These are phyloP conservation scores for Serendipita sp. DNA, from an alignment of 768 basidiomycete genomes.

Conservation along the genomic window DNA sequence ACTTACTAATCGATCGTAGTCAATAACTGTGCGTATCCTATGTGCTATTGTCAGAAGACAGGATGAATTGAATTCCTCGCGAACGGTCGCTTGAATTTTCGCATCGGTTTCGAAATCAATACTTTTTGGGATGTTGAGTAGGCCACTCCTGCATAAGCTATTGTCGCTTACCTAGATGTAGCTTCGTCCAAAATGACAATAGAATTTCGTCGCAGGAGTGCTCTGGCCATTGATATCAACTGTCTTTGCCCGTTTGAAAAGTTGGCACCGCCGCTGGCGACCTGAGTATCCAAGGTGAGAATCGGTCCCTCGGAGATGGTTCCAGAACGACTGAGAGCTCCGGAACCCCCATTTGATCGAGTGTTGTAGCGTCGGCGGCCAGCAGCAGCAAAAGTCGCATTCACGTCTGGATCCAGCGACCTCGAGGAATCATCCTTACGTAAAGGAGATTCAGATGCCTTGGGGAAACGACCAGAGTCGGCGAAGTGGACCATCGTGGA, in stretches of 20 bases:
- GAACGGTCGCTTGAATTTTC: slow-evolving; percentile 26
- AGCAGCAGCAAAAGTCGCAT: not conserved
- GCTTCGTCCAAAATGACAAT: slow-evolving; percentile 19
- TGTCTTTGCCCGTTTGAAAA: slow-evolving; percentile 32
- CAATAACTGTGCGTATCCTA: slow-evolving; percentile 14
- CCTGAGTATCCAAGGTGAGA: slow-evolving; percentile 21
- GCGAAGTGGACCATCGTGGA: not conserved
- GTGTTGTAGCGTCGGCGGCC: slow-evolving; percentile 14
- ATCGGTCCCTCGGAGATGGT: not conserved
- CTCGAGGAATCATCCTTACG: not conserved
- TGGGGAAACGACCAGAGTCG: not conserved
- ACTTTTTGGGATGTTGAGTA: slow-evolving; percentile 6
- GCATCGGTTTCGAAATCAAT: slow-evolving; percentile 14
- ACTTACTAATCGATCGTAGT: slow-evolving; percentile 23
- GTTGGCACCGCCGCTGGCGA: slow-evolving; percentile 27
- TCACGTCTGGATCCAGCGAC: not conserved
- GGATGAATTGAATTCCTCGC: slow-evolving; percentile 23
- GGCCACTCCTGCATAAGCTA: not conserved
- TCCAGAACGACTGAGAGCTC: slow-evolving; percentile 21
- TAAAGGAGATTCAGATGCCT: not conserved
- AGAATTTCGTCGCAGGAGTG: slow-evolving; percentile 15
- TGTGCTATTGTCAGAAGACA: slow-evolving; percentile 19
- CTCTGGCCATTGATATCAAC: slow-evolving; percentile 17
- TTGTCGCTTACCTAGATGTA: not conserved
- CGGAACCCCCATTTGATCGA: slow-evolving; percentile 8